Conservation (phyloP, 2,329 filamentous ascomycete species). For the Fusarium marasasianum region DNA sequence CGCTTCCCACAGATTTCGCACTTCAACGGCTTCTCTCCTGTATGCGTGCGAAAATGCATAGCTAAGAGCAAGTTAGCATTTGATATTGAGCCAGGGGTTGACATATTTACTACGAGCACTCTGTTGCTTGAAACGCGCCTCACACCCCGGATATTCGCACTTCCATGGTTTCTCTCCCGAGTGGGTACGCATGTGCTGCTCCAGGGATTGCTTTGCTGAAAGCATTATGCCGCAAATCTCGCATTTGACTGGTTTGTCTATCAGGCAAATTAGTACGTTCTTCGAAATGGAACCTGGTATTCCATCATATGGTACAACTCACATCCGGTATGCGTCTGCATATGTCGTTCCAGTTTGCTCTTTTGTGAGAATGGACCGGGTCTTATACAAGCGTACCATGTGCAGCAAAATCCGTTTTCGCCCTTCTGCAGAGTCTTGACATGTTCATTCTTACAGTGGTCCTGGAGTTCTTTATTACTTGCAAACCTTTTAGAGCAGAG, state of each 20-base stretch:
- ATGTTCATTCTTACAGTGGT: conserved; percentile 63
- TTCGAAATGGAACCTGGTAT: neutral
- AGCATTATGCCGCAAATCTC: conserved; percentile 65
- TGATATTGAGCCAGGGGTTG: neutral
- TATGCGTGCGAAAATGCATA: conserved; percentile 74
- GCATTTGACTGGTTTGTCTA: conserved; percentile 69
- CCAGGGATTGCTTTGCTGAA: conserved; percentile 73
- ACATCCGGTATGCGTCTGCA: conserved; percentile 73
- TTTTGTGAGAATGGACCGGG: conserved; percentile 65
- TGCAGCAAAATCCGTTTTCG: conserved; percentile 60
- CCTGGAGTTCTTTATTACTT: conserved; percentile 61
- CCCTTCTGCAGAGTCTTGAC: conserved; percentile 56
- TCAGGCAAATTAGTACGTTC: conserved; percentile 11
- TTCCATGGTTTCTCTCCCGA: conserved; percentile 71
- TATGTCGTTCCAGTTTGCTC: conserved; percentile 71
- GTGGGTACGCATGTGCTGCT: conserved; percentile 74
- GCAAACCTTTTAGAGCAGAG: conserved; percentile 51
- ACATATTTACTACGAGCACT: conserved; percentile 68
- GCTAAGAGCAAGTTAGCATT: conserved; percentile 51
- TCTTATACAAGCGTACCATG: conserved; percentile 66
- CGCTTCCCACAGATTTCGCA: conserved; percentile 67
- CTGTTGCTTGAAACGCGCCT: conserved; percentile 71
- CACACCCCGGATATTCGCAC: conserved; percentile 61
- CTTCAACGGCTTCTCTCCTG: conserved; percentile 69
- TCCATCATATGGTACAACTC: conserved; percentile 44